phyloP scores from a whole-genome alignment of 1,139 yeast species.

The Taphrina confusa region DNA sequence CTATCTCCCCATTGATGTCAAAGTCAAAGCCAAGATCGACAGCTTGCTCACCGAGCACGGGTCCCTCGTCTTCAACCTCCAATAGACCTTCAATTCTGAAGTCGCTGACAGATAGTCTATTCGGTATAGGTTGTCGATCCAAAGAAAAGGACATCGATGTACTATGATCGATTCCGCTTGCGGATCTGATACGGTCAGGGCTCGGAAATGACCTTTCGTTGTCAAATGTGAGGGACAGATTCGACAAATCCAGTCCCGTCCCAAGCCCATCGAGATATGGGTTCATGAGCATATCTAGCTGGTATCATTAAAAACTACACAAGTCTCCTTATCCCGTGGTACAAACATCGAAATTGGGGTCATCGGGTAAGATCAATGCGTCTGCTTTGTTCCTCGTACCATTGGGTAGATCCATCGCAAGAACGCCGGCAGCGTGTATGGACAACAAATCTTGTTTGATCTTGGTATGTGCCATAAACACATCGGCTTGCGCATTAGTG shows the following conservation, averaged over 20 bases:
- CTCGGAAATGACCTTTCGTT: not conserved
- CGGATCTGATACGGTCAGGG: not conserved
- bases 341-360: conserved; percentile 33
- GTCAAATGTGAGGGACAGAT: not conserved
- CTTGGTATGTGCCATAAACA: conserved; percentile 27
- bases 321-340: not conserved
- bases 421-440: not conserved
- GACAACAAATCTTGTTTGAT: conserved; percentile 22
- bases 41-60: conserved; percentile 11
- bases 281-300: conserved; percentile 8
- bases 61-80: conserved; percentile 20
- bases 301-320: not conserved
- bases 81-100: conserved; percentile 12
- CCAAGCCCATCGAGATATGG: not conserved
- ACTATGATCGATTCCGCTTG: not conserved
- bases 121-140: not conserved
- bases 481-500: conserved; percentile 31
- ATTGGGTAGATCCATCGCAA: conserved; percentile 18
- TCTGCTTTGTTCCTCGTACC: not conserved
- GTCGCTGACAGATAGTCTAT: conserved; percentile 13
- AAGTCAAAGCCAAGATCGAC: conserved; percentile 35
- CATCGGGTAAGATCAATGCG: conserved; percentile 31
- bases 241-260: not conserved
- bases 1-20: conserved; percentile 29
- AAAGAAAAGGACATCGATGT: not conserved